Conservation (phyloP, 768 basidiomycete species). For the Tricholoma hemisulphureum region DNA sequence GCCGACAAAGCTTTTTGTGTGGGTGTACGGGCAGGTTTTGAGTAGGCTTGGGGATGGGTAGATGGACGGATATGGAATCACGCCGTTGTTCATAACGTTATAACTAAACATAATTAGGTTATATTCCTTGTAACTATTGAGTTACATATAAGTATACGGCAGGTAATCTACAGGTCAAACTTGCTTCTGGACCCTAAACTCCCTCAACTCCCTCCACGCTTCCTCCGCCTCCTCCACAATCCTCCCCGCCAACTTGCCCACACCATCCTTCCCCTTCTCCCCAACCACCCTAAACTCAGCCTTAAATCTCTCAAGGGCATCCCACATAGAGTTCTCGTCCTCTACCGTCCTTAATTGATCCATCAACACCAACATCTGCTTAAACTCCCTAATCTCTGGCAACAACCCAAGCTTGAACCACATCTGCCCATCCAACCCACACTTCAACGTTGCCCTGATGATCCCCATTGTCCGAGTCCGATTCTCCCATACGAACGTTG, state of each 20-base stretch:
- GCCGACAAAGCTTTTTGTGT: background rate
- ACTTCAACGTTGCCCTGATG: background rate
- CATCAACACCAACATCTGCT: background rate
- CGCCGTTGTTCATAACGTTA: no score
- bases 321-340: background rate
- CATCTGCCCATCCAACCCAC: conserved; percentile 1
- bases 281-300: background rate
- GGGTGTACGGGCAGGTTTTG: background rate
- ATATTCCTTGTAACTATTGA: no score
- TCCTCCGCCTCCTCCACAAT: conserved; percentile 1
- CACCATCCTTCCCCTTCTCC: background rate
- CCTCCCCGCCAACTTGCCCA: background rate
- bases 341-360: background rate
- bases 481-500: background rate
- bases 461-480: conserved; percentile 1
- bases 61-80: no score
- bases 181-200: no score
- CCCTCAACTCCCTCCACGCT: background rate
- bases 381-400: background rate
- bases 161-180: no score
- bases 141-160: no score
- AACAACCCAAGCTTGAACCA: background rate
- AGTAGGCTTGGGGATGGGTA: background rate
- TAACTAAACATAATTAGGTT: no score
- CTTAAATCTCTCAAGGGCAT: background rate